These are phyloP conservation scores for Hemileia vastatrix DNA, from an alignment of 1,284 basidiomycete genomes.

Conservation along the genomic window DNA sequence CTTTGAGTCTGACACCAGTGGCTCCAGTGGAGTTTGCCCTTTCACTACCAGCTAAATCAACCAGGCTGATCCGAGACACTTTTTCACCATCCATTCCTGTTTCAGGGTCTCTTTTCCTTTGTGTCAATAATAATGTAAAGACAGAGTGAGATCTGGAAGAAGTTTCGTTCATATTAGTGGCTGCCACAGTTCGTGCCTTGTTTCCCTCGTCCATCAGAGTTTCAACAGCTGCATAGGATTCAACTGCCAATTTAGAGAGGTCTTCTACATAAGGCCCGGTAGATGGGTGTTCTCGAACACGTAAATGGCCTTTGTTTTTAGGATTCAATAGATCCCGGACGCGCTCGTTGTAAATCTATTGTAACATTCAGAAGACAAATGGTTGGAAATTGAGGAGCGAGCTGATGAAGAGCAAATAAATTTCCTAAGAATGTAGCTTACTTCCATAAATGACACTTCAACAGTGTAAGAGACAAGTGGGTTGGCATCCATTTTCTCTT, in stretches of 20 bases:
- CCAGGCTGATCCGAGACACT: slow-evolving; percentile 82
- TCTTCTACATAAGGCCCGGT: slow-evolving; percentile 91
- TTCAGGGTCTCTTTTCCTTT: slow-evolving; percentile 70
- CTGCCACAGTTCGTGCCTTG: slow-evolving; percentile 73
- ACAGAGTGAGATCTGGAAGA: slow-evolving; percentile 72
- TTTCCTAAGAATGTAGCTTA: slow-evolving; percentile 47
- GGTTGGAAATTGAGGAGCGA: not conserved
- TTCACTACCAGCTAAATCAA: slow-evolving; percentile 26
- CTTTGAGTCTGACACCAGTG: slow-evolving; percentile 40
- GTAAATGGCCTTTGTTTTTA: slow-evolving; percentile 88
- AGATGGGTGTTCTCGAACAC: slow-evolving; percentile 90
- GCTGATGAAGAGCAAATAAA: not conserved
- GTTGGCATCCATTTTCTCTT: slow-evolving; percentile 57
- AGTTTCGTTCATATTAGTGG: slow-evolving; percentile 95
- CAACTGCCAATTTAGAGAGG: slow-evolving; percentile 83
- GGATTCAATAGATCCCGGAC: slow-evolving; percentile 94
- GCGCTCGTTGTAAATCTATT: slow-evolving; percentile 94
- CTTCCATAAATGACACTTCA: slow-evolving; percentile 95
- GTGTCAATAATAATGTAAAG: slow-evolving; percentile 40
- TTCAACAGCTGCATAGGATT: slow-evolving; percentile 89
- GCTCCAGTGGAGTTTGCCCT: slow-evolving; percentile 43
- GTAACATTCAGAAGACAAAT: no score
- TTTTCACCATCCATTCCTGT: slow-evolving; percentile 88
- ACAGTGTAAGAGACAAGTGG: slow-evolving; percentile 70
- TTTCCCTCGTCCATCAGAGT: slow-evolving; percentile 99